phyloP scores from a whole-genome alignment of 2,329 filamentous ascomycete genomes.

The Amesomyces nigricolor region DNA sequence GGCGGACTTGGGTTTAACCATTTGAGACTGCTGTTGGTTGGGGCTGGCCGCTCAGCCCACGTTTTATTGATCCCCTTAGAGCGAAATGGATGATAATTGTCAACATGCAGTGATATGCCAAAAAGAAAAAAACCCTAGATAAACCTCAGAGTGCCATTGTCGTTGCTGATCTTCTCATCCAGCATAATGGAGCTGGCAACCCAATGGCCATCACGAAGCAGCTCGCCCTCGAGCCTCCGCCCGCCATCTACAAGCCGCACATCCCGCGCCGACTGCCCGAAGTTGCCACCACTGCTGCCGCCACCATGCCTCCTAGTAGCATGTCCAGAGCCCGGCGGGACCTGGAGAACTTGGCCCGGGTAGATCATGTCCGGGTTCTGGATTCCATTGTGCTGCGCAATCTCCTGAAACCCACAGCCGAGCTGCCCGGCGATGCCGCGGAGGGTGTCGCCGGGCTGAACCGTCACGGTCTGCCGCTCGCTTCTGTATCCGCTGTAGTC shows the following conservation, averaged over 20 bases:
- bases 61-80: too few species aligned
- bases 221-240: conserved; percentile 32
- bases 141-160: conserved; percentile 27
- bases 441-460: conserved; percentile 40
- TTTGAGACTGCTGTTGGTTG: too few species aligned
- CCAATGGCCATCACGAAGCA: conserved; percentile 31
- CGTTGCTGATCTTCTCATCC: conserved; percentile 34
- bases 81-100: too few species aligned
- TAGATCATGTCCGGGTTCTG: conserved; percentile 39
- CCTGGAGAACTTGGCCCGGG: conserved; percentile 36
- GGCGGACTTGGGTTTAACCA: too few species aligned
- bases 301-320: conserved; percentile 15
- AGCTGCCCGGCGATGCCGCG: conserved; percentile 34
- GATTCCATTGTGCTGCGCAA: conserved; percentile 37
- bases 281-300: conserved; percentile 27
- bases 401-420: conserved; percentile 34
- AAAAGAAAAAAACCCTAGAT: background rate
- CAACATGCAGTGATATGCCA: too few species aligned
- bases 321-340: conserved; percentile 28
- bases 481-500: conserved; percentile 17
- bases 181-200: conserved; percentile 30
- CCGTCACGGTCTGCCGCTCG: conserved; percentile 29
- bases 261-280: conserved; percentile 33
- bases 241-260: conserved; percentile 35
- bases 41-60: too few species aligned